Evolutionary conservation across 176 grass and related monocot genomes (phyloP).

Genomic region (Stipa capillata): DNA sequence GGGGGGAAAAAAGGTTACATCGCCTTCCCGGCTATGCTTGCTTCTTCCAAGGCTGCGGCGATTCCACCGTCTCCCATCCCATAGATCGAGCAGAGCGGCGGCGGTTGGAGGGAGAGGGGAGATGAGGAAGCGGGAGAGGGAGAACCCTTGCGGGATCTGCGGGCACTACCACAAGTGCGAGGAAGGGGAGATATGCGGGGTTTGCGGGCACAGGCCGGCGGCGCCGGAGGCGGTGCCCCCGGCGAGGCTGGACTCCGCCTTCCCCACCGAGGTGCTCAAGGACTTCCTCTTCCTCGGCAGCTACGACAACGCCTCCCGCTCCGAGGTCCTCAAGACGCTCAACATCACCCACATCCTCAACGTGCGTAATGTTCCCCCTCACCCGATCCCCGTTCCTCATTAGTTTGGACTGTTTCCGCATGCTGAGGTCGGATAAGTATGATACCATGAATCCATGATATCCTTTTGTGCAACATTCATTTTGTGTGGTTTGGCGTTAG

Average conservation of each 20-base stretch:
- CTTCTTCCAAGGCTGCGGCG: neutral
- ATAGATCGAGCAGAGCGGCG: neutral
- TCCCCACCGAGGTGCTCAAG: constrained; percentile 68
- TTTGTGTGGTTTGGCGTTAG: neutral
- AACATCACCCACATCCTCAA: constrained; percentile 76
- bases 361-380: constrained; percentile 25
- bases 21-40: too few relatives aligned
- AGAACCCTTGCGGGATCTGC: constrained; percentile 86
- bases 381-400: neutral
- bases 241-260: constrained; percentile 40
- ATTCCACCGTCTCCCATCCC: neutral
- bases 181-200: constrained; percentile 74
- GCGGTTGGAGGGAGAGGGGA: neutral
- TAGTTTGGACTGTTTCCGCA: neutral
- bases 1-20: neutral
- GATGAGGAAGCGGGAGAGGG: constrained; percentile 81
- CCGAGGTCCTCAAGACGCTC: constrained; percentile 63
- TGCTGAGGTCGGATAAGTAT: neutral
- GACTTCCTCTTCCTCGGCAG: constrained; percentile 91
- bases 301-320: constrained; percentile 77
- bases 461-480: neutral
- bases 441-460: neutral
- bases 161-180: constrained; percentile 87
- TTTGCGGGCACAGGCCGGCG: constrained; percentile 52
- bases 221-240: neutral